These are phyloP conservation scores for Ophiostoma novo-ulmi DNA, from an alignment of 2,329 filamentous ascomycete genomes.

Conservation along the genomic window DNA sequence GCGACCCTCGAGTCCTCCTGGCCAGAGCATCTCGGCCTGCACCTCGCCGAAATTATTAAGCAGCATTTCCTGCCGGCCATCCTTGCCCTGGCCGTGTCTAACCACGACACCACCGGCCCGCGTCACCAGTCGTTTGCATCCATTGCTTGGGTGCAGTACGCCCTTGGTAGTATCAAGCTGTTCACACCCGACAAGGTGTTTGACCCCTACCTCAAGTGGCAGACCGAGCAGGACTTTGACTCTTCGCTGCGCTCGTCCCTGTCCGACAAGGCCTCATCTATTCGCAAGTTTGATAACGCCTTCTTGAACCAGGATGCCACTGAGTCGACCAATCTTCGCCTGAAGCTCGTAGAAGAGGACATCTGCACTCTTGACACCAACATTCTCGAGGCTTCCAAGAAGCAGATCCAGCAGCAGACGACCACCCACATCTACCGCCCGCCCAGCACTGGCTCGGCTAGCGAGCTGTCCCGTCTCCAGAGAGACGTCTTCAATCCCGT, in stretches of 20 bases:
- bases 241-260: conserved; percentile 53
- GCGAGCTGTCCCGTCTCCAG: conserved; percentile 59
- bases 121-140: conserved; percentile 38
- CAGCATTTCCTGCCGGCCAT: conserved; percentile 45
- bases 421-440: conserved; percentile 25
- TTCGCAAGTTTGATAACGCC: conserved; percentile 59
- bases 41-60: conserved; percentile 36
- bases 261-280: conserved; percentile 50
- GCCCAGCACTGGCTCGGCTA: conserved; percentile 17
- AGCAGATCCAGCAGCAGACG: conserved; percentile 19
- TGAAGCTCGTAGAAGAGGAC: conserved; percentile 57
- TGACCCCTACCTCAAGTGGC: conserved; percentile 66
- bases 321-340: conserved; percentile 56
- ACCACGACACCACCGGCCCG: conserved; percentile 28
- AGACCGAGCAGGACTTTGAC: conserved; percentile 59
- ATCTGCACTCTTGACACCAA: conserved; percentile 36
- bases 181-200: conserved; percentile 84
- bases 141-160: conserved; percentile 70
- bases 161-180: conserved; percentile 66
- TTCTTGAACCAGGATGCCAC: conserved; percentile 61
- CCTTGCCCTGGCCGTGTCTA: conserved; percentile 40
- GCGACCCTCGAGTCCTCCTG: conserved; percentile 22
- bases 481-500: conserved; percentile 81
- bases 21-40: conserved; percentile 30
- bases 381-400: neutral